Conservation (phyloP, 495 filamentous ascomycete species). For the Penicillium parvum region DNA sequence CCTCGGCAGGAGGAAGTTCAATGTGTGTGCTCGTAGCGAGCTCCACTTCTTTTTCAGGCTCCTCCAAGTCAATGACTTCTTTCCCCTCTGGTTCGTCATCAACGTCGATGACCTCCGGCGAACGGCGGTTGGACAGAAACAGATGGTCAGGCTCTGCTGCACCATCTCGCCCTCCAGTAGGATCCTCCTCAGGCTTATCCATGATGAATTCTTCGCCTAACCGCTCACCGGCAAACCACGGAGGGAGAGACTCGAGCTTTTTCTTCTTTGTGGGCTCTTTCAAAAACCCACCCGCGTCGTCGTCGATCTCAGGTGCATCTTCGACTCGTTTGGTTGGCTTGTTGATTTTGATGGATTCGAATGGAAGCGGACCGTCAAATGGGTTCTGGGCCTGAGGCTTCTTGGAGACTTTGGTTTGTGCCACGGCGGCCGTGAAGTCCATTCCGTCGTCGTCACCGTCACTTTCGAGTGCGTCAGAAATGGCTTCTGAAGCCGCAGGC, state of each 20-base stretch:
- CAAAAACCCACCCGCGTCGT: constrained; percentile 66
- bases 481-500: constrained; percentile 10
- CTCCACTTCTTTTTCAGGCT: constrained; percentile 11
- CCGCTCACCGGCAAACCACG: constrained; percentile 65
- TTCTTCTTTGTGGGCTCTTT: constrained; percentile 46
- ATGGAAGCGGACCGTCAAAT: constrained; percentile 78
- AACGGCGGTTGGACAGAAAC: constrained; percentile 38
- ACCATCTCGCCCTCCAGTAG: constrained; percentile 11
- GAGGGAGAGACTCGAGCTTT: constrained; percentile 63
- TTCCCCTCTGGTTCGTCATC: constrained; percentile 31
- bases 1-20: background rate
- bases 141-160: constrained; percentile 30
- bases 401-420: constrained; percentile 35
- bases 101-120: constrained; percentile 44
- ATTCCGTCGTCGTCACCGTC: constrained; percentile 43
- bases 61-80: constrained; percentile 44
- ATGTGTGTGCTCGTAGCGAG: background rate
- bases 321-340: constrained; percentile 25
- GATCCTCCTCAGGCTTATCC: constrained; percentile 26
- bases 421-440: constrained; percentile 42
- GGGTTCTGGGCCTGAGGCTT: constrained; percentile 22
- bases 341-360: constrained; percentile 75
- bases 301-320: constrained; percentile 33
- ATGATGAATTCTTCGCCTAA: constrained; percentile 31
- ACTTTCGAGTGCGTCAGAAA: constrained; percentile 26